A percentile compares a stretch with the other conserved stretches of the same genome.
phyloP scores from a whole-genome alignment of 768 basidiomycete genomes.

The Lactarius evosmus region DNA sequence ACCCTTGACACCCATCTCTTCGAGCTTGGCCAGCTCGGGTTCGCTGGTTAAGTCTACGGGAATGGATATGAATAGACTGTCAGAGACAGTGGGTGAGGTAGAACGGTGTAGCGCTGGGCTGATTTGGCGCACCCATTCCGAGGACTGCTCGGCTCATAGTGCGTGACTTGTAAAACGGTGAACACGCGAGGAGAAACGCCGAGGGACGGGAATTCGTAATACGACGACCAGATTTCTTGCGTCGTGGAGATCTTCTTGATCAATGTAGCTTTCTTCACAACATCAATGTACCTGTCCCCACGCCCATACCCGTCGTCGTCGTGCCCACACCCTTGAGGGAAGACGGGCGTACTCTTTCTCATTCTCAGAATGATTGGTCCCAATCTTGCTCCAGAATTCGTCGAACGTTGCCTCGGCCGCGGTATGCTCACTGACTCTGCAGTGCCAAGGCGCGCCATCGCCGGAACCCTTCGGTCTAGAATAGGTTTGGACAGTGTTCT shows the following conservation, averaged over 20 bases:
- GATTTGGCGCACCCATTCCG: slow-evolving; percentile 53
- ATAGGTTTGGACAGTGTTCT: slow-evolving; percentile 53
- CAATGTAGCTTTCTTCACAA: slow-evolving; percentile 58
- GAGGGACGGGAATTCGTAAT: slow-evolving; percentile 69
- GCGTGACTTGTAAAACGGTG: slow-evolving; percentile 66
- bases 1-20: slow-evolving; percentile 62
- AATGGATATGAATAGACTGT: slow-evolving; percentile 50
- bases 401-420: slow-evolving; percentile 69
- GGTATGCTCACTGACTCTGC: slow-evolving; percentile 62
- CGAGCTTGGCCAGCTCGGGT: slow-evolving; percentile 54
- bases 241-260: slow-evolving; percentile 62
- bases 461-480: slow-evolving; percentile 48
- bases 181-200: slow-evolving; percentile 67
- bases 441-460: slow-evolving; percentile 65
- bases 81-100: not conserved
- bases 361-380: slow-evolving; percentile 60
- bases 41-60: slow-evolving; percentile 64
- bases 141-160: slow-evolving; percentile 48
- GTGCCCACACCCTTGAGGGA: not conserved
- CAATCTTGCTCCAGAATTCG: slow-evolving; percentile 67
- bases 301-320: not conserved
- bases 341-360: slow-evolving; percentile 56
- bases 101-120: not conserved
- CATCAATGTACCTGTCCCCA: slow-evolving; percentile 61
- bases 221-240: slow-evolving; percentile 65